Base-by-base conservation (phyloP, 2,329 filamentous ascomycete genomes). In the Emericellopsis atlantica region DNA sequence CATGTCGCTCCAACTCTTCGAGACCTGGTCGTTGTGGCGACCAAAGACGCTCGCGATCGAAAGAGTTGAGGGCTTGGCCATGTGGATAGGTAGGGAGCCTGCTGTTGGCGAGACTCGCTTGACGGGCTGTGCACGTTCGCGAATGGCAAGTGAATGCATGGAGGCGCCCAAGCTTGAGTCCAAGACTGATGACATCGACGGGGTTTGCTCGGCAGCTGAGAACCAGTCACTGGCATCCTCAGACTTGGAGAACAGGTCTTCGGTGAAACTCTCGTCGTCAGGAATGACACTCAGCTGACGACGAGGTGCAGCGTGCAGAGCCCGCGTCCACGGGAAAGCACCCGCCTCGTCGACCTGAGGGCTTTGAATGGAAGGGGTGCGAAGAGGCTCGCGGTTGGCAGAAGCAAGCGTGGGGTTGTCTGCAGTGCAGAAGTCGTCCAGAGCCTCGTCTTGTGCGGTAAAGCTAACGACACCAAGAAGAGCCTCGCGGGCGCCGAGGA, bases 1-100 rank as follows among this genome's bases (percentile, higher is more conserved):
- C 60, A 96, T 79, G 59, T 98, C 92, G 54, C 89, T 95, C 92
- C 92, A 98, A 69, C 92, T 96, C 81, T 96, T 96, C 43, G 92
- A 95, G 37, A 93, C 85, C 37, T 74, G 69, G 36, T 90, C 83
- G 46, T 78, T 75, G 57, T 83, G 79, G 54, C 79, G 79, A 40
- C 84, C 85, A 56, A 94, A 90, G 39, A 90, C 76, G 55, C 82
- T 76, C 5, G 84, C 79, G 71, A 90, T 81, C 45, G 84, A 80
- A 41, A 81, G 67, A 33, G 75, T 73, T 46, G 77, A 70, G 1
- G 86, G 82, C 55, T 92, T 79, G 12, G 83, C 84, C 62, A 89
- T 85, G 46, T 74, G 79, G 56, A 92, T 90, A 5, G 84, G 81
- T 22, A 92, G 70, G 2, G 87, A 85, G 32, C 75, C 79, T 40